Base-by-base conservation (phyloP, 176 grass and related monocot species). In the Oryza australiensis region DNA sequence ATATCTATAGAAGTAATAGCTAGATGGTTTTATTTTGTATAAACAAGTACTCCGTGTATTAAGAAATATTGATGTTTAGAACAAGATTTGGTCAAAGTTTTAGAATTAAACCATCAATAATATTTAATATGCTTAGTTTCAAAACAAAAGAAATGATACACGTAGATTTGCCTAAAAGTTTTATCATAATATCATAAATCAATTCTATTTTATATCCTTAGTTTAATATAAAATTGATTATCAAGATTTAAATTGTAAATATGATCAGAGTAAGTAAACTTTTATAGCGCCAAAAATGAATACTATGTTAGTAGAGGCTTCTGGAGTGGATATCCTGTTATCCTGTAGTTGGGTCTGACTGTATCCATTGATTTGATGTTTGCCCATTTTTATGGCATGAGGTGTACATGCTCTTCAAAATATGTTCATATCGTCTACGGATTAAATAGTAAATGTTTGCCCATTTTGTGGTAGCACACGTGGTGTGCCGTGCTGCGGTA, bases 381-480 rank as follows among this genome's bases (percentile, higher is more conserved):
- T 11, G 14, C 79, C 3, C 22, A 59, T 3, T 37, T 24, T 71
- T n/a, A 63, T 43, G 68, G 53, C 10, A 45, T 33, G 68, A 46
- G 35, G 23, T 45, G 53, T 45, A 33, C 79, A 81, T 41, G 63
- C 57, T 66, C 62, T 84, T 12, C 32, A 18, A 43, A 28, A 37
- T 38, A 10, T 84, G 72, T 12, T 41, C 74, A 63, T 77, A 22
- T 38, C 12, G 5, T 16, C 24, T 20, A 72, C 29, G 55, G 66
- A 7, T 30, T 29, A 26, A 28, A 30, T 24, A 74, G 59, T 80
- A 86, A 73, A 86, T 67, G 12, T 42, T 42, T 22, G 14, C 68
- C 40, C 20, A 63, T 72, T 70, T 45, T 29, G 68, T 63, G 26
- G 27, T 34, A 45, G 70, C 27, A 69, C 63, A 42, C 9, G 16